phyloP scores from a whole-genome alignment of 257 asterid genomes.

The Henckelia pumila region DNA sequence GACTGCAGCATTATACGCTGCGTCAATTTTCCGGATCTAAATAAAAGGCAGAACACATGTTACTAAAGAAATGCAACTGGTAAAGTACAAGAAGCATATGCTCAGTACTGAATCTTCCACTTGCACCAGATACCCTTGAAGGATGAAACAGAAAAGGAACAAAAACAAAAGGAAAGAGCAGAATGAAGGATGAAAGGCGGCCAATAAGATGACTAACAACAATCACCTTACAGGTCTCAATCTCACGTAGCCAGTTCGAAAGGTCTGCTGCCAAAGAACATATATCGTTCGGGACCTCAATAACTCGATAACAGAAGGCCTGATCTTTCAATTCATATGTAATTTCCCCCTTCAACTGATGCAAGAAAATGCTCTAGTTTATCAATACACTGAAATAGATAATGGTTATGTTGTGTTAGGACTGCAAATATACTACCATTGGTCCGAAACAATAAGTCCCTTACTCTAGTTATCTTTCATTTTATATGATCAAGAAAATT shows the following conservation, averaged over 20 bases:
- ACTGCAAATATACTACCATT: neutral
- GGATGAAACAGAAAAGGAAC: conserved; percentile 9
- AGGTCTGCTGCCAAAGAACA: conserved; percentile 72
- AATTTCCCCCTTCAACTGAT: conserved; percentile 81
- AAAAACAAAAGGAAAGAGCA: neutral
- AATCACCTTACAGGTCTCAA: conserved; percentile 86
- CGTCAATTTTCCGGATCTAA: conserved; percentile 74
- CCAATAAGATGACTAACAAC: conserved; percentile 22
- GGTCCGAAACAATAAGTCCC: too few relatives aligned
- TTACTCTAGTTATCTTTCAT: neutral
- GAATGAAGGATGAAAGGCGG: neutral
- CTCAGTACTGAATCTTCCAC: conserved; percentile 10
- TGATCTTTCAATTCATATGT: conserved; percentile 89
- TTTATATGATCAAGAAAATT: neutral
- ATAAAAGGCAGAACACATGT: conserved; percentile 22
- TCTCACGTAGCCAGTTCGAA: conserved; percentile 80
- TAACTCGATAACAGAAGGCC: conserved; percentile 65
- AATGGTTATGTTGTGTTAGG: neutral
- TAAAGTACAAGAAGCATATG: conserved; percentile 3
- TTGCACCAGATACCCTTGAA: neutral
- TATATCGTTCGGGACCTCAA: conserved; percentile 62
- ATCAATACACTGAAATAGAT: neutral
- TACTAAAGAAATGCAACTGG: conserved; percentile 13
- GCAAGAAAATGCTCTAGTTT: conserved; percentile 19
- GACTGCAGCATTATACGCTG: conserved; percentile 58